A percentile compares a stretch with the other conserved stretches of the same genome.
Evolutionary conservation across 1,139 yeast genomes (phyloP).

Genomic region (Saccharomyces pastorianus): DNA sequence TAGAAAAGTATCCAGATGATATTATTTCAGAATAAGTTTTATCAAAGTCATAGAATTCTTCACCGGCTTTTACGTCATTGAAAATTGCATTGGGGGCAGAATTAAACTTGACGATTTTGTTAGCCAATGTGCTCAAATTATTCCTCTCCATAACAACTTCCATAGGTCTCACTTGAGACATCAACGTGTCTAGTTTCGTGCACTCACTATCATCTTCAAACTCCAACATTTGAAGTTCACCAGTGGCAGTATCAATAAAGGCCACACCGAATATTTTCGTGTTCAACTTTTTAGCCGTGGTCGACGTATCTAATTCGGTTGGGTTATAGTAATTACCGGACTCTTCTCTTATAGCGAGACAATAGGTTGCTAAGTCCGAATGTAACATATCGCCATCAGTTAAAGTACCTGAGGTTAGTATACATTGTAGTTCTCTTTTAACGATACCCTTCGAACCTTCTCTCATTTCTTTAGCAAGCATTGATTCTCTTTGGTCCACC

Average conservation of each 20-base stretch:
- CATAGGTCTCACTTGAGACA: conserved; percentile 84
- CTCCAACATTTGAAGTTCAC: conserved; percentile 64
- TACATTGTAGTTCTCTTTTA: conserved; percentile 78
- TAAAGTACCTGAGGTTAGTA: conserved; percentile 88
- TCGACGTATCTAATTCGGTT: conserved; percentile 7
- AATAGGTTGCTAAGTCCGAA: conserved; percentile 86
- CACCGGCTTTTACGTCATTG: conserved; percentile 63
- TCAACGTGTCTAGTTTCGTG: conserved; percentile 75
- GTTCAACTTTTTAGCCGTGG: conserved; percentile 28
- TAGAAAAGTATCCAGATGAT: conserved; percentile 56
- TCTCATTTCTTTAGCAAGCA: conserved; percentile 90
- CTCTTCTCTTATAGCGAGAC: conserved; percentile 71
- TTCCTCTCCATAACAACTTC: conserved; percentile 77
- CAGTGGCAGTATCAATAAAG: conserved; percentile 90
- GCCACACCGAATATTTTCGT: conserved; percentile 66
- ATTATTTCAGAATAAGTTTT: conserved; percentile 62
- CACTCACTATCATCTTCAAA: conserved; percentile 78
- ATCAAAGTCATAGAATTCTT: conserved; percentile 83
- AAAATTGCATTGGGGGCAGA: conserved; percentile 72
- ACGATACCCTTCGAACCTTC: conserved; percentile 81
- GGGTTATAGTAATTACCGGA: conserved; percentile 20
- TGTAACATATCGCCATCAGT: conserved; percentile 67
- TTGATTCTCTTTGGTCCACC: conserved; percentile 87
- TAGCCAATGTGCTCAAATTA: conserved; percentile 57
- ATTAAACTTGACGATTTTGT: conserved; percentile 65